Evolutionary conservation across 805 yeast genomes (phyloP).

Genomic region (Candida anglica): DNA sequence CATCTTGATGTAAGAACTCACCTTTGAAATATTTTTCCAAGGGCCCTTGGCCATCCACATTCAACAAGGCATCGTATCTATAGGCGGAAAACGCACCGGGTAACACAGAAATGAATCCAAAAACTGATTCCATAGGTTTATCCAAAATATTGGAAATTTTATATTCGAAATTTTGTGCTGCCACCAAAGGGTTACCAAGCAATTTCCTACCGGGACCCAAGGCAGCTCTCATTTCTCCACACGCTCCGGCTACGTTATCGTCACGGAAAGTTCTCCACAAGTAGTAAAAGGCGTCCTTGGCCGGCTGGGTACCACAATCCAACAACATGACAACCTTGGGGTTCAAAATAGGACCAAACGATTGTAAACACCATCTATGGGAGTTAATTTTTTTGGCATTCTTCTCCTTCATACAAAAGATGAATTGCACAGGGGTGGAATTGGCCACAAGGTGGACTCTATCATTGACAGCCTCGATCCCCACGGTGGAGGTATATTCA

Average conservation of each 20-base stretch:
- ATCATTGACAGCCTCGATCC: constrained; percentile 66
- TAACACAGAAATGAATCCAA: constrained; percentile 90
- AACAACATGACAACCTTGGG: constrained; percentile 81
- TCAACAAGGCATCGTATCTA: constrained; percentile 72
- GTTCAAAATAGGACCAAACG: constrained; percentile 75
- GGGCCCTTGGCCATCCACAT: constrained; percentile 77
- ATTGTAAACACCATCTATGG: constrained; percentile 95
- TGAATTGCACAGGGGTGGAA: constrained; percentile 75
- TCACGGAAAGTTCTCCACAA: constrained; percentile 84
- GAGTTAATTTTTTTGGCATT: constrained; percentile 90
- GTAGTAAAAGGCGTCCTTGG: constrained; percentile 77
- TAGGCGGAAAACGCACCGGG: constrained; percentile 98
- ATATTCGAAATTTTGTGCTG: constrained; percentile 96
- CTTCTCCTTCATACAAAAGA: constrained; percentile 86
- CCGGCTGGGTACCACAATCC: constrained; percentile 95
- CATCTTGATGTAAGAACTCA: constrained; percentile 66
- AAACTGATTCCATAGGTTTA: constrained; percentile 91
- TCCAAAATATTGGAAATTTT: constrained; percentile 93
- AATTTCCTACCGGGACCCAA: constrained; percentile 53
- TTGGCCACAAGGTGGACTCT: constrained; percentile 66
- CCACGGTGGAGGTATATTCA: constrained; percentile 91
- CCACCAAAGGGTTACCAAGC: constrained; percentile 81
- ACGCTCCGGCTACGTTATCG: constrained; percentile 90
- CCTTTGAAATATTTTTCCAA: constrained; percentile 89
- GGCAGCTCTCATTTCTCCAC: constrained; percentile 93